phyloP scores from a whole-genome alignment of 164 flowering plant genomes.

The Saururus chinensis region DNA sequence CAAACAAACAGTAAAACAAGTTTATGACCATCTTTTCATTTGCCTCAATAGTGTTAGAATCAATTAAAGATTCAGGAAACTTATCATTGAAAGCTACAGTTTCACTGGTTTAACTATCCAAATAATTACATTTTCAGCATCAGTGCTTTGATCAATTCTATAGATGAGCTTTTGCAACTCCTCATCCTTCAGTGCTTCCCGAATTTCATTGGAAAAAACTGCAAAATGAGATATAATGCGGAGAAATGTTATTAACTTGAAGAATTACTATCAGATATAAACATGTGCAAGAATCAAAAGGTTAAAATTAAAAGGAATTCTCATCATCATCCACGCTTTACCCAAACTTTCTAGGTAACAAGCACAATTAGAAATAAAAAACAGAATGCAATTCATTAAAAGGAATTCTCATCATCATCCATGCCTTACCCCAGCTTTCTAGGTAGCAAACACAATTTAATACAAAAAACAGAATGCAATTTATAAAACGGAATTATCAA shows the following conservation, averaged over 20 bases:
- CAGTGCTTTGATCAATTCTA: conserved; percentile 42
- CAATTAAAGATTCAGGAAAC: background rate
- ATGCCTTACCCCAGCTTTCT: no score
- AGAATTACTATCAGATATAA: background rate
- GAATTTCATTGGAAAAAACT: conserved; percentile 60
- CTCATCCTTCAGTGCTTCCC: conserved; percentile 50
- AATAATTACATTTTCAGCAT: conserved; percentile 41
- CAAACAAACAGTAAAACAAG: background rate
- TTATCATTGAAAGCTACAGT: background rate
- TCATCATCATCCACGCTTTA: background rate
- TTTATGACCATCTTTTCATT: background rate
- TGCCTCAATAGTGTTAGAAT: background rate
- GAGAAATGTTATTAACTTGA: background rate
- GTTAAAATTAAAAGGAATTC: background rate
- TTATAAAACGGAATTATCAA: no score
- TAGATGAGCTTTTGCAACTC: conserved; percentile 52
- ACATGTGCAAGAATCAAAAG: no score
- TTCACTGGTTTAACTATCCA: background rate
- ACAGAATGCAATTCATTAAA: no score
- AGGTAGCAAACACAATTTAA: no score
- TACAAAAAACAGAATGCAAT: no score
- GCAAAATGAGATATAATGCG: conserved; percentile 10
- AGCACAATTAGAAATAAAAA: no score
- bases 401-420: no score
- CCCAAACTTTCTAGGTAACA: no score